phyloP scores from a whole-genome alignment of 306 rosid genomes.

The Gastrolobium villosum region DNA sequence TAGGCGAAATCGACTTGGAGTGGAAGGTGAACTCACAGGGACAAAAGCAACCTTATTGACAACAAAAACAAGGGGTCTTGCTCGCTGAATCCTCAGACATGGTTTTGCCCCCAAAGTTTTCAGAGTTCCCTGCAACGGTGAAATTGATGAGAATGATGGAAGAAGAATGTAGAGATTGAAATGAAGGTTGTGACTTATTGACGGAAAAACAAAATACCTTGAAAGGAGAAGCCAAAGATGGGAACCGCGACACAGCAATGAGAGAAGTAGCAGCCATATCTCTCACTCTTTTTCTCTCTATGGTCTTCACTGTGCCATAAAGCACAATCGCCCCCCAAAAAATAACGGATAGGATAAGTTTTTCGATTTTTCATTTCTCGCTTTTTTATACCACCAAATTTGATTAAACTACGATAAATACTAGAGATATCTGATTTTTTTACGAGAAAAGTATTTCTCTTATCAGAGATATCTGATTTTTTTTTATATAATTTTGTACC shows the following conservation, averaged over 20 bases:
- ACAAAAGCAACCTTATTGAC: conserved; percentile 52
- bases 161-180: background rate
- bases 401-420: too few relatives aligned
- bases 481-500: too few relatives aligned
- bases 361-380: background rate
- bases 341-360: conserved; percentile 53
- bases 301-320: background rate
- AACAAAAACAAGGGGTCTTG: conserved; percentile 46
- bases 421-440: too few relatives aligned
- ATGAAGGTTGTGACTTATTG: background rate
- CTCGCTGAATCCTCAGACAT: conserved; percentile 48
- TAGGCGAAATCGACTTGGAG: conserved; percentile 65
- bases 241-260: conserved; percentile 49
- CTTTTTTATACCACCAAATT: too few relatives aligned
- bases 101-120: conserved; percentile 56
- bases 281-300: background rate
- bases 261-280: conserved; percentile 58
- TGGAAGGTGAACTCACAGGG: background rate
- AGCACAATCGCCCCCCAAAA: background rate
- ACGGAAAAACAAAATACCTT: conserved; percentile 57
- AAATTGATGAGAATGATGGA: background rate
- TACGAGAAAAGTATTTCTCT: too few relatives aligned
- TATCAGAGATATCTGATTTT: too few relatives aligned
- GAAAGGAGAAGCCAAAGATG: conserved; percentile 70
- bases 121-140: conserved; percentile 66